Base-by-base conservation (phyloP, 306 rosid species). In the Sphenostylis stenocarpa region DNA sequence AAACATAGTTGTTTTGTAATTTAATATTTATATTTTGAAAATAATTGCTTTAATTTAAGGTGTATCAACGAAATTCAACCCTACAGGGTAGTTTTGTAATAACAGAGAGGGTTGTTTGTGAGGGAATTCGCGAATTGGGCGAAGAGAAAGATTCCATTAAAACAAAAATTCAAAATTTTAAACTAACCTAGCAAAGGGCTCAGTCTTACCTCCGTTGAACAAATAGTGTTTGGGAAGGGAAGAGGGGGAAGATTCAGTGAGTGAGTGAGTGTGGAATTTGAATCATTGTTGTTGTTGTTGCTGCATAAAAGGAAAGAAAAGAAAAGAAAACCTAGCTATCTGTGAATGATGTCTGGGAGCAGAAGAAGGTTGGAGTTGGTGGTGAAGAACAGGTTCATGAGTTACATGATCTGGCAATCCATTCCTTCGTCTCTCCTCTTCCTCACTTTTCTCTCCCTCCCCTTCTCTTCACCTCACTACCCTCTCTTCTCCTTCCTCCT, bases 331-430 rank as follows among this genome's bases (percentile, higher is more conserved):
- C 77, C 72, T 78, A 3, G 8, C 33, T 29, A 4, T 29, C 2
- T 9, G 43, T 38, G 43, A 9, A 16, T 0, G 51, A 80, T 76
- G 87, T 73, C 83, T 60, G 29, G 49, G 31, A 43, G 12, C 65
- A 69, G 48, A 4, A 8, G 85, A 23, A 12, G 10, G 41, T n/a
- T 58, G 39, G 80, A 84, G 41, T 11, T 83, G 60, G 65, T 89
- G 53, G 78, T 92, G 23, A 84, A 85, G 82, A 88, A 90, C 56
- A 86, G 97, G 0, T 91, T 89, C 39, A 78, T 92, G 16, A 89
- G 97, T 57, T 95, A 82, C 70, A 78, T 95, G 21, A 84, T 95
- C 67, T 95, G 99, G 99, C 99, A 95, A 71, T 92, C 88, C 51
- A 92, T 95, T 53, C 91, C 97, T 68, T 92, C 99, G 47, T 48